A percentile compares a stretch with the other conserved stretches of the same genome.
phyloP scores from a whole-genome alignment of 192 early-diverging fungal species.

The Backusella macrospora region DNA sequence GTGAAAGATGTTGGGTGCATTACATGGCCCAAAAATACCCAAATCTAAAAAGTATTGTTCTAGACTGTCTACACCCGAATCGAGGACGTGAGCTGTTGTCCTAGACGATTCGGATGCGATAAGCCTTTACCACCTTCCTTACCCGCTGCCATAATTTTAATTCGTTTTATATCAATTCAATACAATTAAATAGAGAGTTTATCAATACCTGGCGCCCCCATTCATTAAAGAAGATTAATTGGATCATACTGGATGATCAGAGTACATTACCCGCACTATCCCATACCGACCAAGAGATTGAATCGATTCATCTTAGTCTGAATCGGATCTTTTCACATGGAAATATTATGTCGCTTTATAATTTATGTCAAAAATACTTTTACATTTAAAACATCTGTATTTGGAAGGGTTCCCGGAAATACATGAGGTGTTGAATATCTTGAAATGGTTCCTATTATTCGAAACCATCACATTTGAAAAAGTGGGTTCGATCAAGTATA shows the following conservation, averaged over 20 bases:
- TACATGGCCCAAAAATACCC: constrained; percentile 7
- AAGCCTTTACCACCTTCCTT: neutral
- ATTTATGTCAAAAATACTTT: neutral
- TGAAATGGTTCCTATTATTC: neutral
- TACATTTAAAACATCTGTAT: neutral
- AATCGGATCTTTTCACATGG: neutral
- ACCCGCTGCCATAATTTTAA: neutral
- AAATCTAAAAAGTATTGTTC: neutral
- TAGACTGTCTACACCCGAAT: neutral
- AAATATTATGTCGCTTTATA: neutral
- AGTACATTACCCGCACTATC: neutral
- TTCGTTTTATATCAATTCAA: neutral
- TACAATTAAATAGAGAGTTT: neutral
- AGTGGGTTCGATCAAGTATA: neutral
- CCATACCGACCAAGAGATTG: neutral
- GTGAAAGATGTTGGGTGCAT: neutral
- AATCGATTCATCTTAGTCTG: neutral
- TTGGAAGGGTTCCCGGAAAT: neutral
- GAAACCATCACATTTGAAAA: neutral
- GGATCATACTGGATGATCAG: neutral
- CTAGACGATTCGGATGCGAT: neutral
- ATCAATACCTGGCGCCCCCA: neutral
- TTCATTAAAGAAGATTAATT: neutral
- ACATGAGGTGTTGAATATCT: neutral
- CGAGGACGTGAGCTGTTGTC: neutral